Conservation (phyloP, 495 filamentous ascomycete genomes). For the Daldinia bambusicola region DNA sequence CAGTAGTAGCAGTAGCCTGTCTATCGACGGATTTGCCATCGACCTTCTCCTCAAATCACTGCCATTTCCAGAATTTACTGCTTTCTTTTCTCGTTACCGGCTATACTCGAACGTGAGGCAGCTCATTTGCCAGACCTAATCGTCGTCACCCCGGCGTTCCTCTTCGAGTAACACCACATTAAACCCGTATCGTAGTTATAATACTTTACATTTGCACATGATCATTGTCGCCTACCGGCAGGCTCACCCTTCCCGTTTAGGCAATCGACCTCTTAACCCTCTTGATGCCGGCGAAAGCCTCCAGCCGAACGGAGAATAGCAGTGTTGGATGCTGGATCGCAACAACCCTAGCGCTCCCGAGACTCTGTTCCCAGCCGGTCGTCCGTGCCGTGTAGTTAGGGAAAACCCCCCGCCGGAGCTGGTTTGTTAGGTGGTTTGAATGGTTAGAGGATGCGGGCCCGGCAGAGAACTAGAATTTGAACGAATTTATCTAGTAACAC, state of each 20-base stretch:
- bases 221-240: constrained; percentile 43
- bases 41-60: constrained; percentile 45
- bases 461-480: constrained; percentile 35
- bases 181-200: constrained; percentile 41
- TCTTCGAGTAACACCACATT: constrained; percentile 42
- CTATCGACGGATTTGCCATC: constrained; percentile 39
- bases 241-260: constrained; percentile 42
- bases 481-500: constrained; percentile 43
- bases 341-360: constrained; percentile 37
- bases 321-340: constrained; percentile 41
- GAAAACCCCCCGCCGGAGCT: constrained; percentile 33
- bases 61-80: constrained; percentile 38
- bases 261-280: constrained; percentile 29
- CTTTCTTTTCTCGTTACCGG: constrained; percentile 29
- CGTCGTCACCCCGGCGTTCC: constrained; percentile 32
- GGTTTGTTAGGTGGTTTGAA: constrained; percentile 32
- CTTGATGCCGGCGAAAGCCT: constrained; percentile 28
- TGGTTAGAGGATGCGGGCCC: constrained; percentile 33
- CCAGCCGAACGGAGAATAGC: constrained; percentile 34
- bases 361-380: constrained; percentile 43
- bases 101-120: constrained; percentile 28
- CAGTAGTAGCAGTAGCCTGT: constrained; percentile 21
- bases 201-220: constrained; percentile 39
- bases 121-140: constrained; percentile 31
- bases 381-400: constrained; percentile 40